Evolutionary conservation across 2,329 filamentous ascomycete genomes (phyloP), one percentile per base, ranked within the genome.

Genomic region (Aspergillus sp.): DNA sequence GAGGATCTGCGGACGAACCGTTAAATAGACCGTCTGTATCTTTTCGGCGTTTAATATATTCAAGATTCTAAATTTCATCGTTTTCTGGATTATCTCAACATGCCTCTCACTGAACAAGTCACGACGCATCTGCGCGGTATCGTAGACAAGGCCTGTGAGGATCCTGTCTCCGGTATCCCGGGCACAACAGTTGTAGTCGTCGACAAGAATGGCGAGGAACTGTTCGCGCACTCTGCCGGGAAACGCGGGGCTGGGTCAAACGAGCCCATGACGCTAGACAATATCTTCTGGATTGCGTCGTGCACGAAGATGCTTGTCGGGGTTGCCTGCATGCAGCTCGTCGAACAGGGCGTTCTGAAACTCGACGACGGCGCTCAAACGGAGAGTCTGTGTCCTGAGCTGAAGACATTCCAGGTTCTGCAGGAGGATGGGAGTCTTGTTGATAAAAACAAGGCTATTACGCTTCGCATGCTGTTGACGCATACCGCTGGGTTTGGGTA

Each of bases 401-500:
- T 82, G 50, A 73, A 74, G 56, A 70, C 70, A 14, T 62, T 78
- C n/a, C 62, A 78, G 51, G 77, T 80, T 2, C 45, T 80, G 39
- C 62, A 66, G 53, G 68, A 71, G 12, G 70, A 77, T 64, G 74
- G 73, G 1, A 62, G 35, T 3, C 54, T 71, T 3, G 67, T 66
- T 59, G 68, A 75, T 0, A 84, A 84, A 71, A 78, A 76, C 27
- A 76, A 70, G 2, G 63, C 67, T 0, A 86, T 86, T 53, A 86
- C 84, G 0, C 63, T 86, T 56, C 74, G 83, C n/a, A 85, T 85
- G 82, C 67, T 87, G 2, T 64, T 87, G 44, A 79, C 69, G 2
- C 84, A 87, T 68, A 74, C 73, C 35, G 77, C 83, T 37, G 84
- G 85, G 0, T 85, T 86, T 23, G 82, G 81, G 0, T 87, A 87